Percentiles rank a stretch among this genome's conserved stretches.
Conservation (phyloP, 2,329 filamentous ascomycete genomes). For the Fusarium sp. region DNA sequence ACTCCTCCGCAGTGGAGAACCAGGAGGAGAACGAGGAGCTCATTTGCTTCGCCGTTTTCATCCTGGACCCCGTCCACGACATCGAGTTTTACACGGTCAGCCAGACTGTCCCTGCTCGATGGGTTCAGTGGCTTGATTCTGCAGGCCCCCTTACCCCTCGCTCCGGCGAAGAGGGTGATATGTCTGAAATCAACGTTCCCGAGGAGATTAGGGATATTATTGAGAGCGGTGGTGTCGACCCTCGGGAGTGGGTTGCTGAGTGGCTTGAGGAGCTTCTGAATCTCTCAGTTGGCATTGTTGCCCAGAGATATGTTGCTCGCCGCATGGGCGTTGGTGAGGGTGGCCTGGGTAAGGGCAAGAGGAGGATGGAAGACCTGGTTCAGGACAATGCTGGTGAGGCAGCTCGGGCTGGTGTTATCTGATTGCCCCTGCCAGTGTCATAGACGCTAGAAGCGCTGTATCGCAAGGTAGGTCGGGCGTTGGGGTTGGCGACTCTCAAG, state of each 20-base stretch:
- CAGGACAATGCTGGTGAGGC: constrained; percentile 70
- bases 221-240: constrained; percentile 80
- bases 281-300: constrained; percentile 84
- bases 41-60: constrained; percentile 81
- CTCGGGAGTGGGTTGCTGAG: constrained; percentile 95
- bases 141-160: constrained; percentile 68
- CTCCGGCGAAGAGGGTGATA: constrained; percentile 61
- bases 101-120: constrained; percentile 84
- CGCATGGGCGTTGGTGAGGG: constrained; percentile 97
- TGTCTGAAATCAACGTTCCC: constrained; percentile 64
- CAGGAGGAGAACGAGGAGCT: constrained; percentile 69
- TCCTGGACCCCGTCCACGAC: constrained; percentile 89
- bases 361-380: constrained; percentile 66
- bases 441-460: constrained; percentile 21
- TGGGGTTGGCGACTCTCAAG: constrained; percentile 34
- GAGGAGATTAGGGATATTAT: constrained; percentile 91
- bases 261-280: constrained; percentile 93
- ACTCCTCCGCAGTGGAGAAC: constrained; percentile 64
- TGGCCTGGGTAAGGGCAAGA: constrained; percentile 71
- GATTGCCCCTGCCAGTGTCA: constrained; percentile 17
- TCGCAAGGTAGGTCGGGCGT: constrained; percentile 41
- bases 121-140: constrained; percentile 93
- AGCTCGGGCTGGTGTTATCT: constrained; percentile 69
- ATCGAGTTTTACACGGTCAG: constrained; percentile 88
- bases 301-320: constrained; percentile 93